Conservation (phyloP, 495 filamentous ascomycete genomes). For the Xylaria intraflava region DNA sequence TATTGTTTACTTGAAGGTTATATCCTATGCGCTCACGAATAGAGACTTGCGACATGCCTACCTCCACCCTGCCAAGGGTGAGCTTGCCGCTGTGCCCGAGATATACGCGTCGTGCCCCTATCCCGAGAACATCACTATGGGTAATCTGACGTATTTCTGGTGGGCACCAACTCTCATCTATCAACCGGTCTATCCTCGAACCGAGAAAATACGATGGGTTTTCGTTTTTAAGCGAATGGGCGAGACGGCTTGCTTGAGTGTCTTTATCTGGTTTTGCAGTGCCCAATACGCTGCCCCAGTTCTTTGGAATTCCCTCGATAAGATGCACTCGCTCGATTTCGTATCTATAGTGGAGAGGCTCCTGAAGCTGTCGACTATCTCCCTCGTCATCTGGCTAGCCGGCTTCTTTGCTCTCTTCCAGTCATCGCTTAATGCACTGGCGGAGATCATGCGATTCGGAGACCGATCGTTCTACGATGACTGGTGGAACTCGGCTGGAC, state of each 20-base stretch:
- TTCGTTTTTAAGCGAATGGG: conserved; percentile 78
- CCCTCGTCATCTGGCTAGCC: conserved; percentile 88
- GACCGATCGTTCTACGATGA: conserved; percentile 93
- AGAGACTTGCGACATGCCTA: conserved; percentile 87
- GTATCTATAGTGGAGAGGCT: conserved; percentile 77
- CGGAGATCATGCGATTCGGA: conserved; percentile 82
- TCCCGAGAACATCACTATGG: conserved; percentile 78
- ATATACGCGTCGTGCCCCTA: conserved; percentile 83
- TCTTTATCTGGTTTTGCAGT: conserved; percentile 87
- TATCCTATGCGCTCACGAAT: conserved; percentile 94
- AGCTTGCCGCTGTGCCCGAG: conserved; percentile 58
- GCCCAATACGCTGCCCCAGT: conserved; percentile 92
- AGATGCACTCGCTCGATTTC: conserved; percentile 75
- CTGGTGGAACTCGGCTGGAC: conserved; percentile 90
- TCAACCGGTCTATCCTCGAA: conserved; percentile 90
- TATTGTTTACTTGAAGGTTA: conserved; percentile 91
- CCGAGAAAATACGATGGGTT: conserved; percentile 65
- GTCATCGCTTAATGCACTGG: conserved; percentile 77
- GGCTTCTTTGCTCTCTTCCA: conserved; percentile 97
- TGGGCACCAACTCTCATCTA: conserved; percentile 95
- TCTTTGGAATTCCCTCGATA: conserved; percentile 78
- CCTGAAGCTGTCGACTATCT: conserved; percentile 92
- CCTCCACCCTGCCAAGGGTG: conserved; percentile 58
- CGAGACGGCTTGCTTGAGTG: conserved; percentile 65
- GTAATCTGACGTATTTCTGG: conserved; percentile 91